Percentiles rank a stretch among this genome's conserved stretches.
Conservation (phyloP, 768 basidiomycete species). For the Cantharellus anzutake region DNA sequence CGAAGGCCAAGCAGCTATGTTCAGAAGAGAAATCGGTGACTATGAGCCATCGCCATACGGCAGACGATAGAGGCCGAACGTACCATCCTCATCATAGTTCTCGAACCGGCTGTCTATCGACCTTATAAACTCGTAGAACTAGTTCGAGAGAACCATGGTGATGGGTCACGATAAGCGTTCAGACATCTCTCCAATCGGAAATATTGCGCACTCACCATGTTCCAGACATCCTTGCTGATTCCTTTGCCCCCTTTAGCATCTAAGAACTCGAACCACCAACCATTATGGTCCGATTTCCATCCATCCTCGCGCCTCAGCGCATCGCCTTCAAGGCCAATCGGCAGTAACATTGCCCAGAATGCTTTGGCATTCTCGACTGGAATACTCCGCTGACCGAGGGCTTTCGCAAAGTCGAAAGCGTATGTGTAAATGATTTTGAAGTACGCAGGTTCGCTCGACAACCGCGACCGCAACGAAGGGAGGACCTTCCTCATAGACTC, state of each 20-base stretch:
- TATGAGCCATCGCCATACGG: background rate
- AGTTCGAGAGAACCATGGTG: background rate
- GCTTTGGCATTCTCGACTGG: conserved; percentile 47
- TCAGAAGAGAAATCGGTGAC: conserved; percentile 5
- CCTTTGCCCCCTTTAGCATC: conserved; percentile 45
- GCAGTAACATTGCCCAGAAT: conserved; percentile 63
- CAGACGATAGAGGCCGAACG: conserved; percentile 6
- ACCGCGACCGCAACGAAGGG: conserved; percentile 33
- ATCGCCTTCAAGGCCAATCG: conserved; percentile 43
- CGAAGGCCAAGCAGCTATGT: conserved; percentile 67
- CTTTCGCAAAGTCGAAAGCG: conserved; percentile 63
- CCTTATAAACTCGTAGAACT: conserved; percentile 69
- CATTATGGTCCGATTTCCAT: conserved; percentile 41
- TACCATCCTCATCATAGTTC: conserved; percentile 63
- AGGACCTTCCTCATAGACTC: conserved; percentile 38
- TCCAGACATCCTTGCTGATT: conserved; percentile 78
- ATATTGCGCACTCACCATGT: conserved; percentile 39
- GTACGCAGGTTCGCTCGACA: conserved; percentile 45
- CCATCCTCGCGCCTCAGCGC: conserved; percentile 45
- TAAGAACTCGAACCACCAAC: conserved; percentile 71
- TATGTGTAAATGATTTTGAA: conserved; percentile 63
- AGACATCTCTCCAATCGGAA: background rate
- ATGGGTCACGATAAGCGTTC: background rate
- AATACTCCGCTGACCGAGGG: conserved; percentile 62
- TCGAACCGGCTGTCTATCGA: conserved; percentile 52